Evolutionary conservation across 2,329 filamentous ascomycete genomes (phyloP).

Genomic region (Colletotrichum liaoningense): DNA sequence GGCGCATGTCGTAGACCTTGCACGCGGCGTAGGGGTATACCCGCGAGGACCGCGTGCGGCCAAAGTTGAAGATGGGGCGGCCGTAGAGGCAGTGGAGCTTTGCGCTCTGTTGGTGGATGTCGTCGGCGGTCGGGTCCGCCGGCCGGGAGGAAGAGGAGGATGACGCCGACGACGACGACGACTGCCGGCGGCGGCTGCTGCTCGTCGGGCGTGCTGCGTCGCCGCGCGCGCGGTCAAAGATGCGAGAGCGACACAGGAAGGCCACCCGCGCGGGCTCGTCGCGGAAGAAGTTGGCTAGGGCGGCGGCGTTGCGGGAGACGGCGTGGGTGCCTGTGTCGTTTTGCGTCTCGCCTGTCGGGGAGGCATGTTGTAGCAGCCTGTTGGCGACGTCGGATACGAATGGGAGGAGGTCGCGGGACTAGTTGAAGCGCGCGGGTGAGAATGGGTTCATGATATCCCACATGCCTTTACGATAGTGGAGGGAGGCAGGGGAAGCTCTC

Average conservation of each 20-base stretch:
- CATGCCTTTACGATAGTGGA: too few relatives aligned
- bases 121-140: not conserved
- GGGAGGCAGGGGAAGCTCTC: not conserved
- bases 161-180: not conserved
- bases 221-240: conserved; percentile 69
- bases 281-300: conserved; percentile 59
- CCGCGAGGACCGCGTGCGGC: conserved; percentile 48
- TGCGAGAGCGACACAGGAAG: conserved; percentile 73
- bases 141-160: not conserved
- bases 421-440: not conserved
- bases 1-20: conserved; percentile 79
- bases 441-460: too few relatives aligned
- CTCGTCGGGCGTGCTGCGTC: conserved; percentile 32
- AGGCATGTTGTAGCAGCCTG: conserved; percentile 57
- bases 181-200: not conserved
- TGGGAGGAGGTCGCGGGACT: conserved; percentile 58
- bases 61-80: conserved; percentile 60
- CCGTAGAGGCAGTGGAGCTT: conserved; percentile 79
- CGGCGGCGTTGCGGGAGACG: conserved; percentile 58
- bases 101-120: conserved; percentile 70
- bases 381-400: conserved; percentile 61
- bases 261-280: conserved; percentile 63
- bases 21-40: conserved; percentile 73
- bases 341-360: conserved; percentile 45
- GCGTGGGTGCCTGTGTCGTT: conserved; percentile 49